A percentile compares a stretch with the other conserved stretches of the same genome.
Evolutionary conservation across 371 early-diverging fungal genomes (phyloP).

Genomic region (Neoconidiobolus thromboides): DNA sequence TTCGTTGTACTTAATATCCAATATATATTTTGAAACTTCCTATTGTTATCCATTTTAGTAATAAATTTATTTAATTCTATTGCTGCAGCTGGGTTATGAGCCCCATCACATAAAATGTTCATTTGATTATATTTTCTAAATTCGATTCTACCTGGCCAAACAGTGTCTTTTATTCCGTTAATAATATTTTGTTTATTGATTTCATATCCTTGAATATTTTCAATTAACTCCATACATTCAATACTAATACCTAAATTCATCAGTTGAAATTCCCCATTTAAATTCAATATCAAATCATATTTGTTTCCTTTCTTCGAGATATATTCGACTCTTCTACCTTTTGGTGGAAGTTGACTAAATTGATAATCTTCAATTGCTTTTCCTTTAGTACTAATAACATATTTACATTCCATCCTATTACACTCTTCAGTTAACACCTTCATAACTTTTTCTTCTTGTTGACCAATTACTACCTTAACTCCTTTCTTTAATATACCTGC

Average conservation of each 20-base stretch:
- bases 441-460: conserved; percentile 22
- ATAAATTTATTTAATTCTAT: conserved; percentile 36
- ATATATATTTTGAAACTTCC: conserved; percentile 16
- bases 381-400: conserved; percentile 9
- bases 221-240: conserved; percentile 33
- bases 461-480: conserved; percentile 27
- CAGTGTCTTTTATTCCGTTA: conserved; percentile 29
- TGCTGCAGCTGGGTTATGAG: conserved; percentile 68
- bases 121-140: conserved; percentile 20
- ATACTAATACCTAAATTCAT: conserved; percentile 60
- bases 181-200: conserved; percentile 25
- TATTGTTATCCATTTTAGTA: conserved; percentile 15
- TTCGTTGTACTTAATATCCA: conserved; percentile 65
- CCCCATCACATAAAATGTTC: conserved; percentile 60
- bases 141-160: conserved; percentile 75
- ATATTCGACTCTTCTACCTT: neutral
- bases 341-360: neutral
- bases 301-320: neutral
- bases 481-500: conserved; percentile 68
- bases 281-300: conserved; percentile 10
- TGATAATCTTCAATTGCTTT: neutral
- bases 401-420: conserved; percentile 13
- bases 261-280: conserved; percentile 55
- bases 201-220: conserved; percentile 10
- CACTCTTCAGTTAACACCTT: conserved; percentile 17